phyloP scores from a whole-genome alignment of 2,329 filamentous ascomycete species.

The Paraphaeosphaeria sporulosa region DNA sequence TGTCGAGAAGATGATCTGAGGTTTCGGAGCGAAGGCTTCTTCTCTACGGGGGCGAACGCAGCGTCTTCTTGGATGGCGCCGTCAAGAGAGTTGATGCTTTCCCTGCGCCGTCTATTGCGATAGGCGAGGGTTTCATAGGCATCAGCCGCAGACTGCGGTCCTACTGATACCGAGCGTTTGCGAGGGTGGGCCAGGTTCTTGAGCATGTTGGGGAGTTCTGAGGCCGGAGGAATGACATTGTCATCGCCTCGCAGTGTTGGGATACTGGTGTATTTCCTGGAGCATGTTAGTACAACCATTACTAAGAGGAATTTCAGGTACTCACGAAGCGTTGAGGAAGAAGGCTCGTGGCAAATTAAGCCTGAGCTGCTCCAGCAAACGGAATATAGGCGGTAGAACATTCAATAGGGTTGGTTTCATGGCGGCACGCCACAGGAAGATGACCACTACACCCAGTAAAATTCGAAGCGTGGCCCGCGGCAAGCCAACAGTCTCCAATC shows the following conservation, averaged over 20 bases:
- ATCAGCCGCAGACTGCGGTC: conserved; percentile 94
- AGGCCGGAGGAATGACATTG: conserved; percentile 89
- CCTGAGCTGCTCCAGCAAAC: conserved; percentile 80
- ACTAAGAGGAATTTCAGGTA: conserved; percentile 5
- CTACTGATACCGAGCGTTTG: conserved; percentile 84
- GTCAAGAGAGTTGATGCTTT: conserved; percentile 61
- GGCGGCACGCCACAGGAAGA: conserved; percentile 88
- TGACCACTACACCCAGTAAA: conserved; percentile 78
- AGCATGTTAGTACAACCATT: not conserved
- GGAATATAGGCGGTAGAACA: conserved; percentile 83
- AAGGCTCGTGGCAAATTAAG: conserved; percentile 85
- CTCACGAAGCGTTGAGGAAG: conserved; percentile 83
- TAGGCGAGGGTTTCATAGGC: conserved; percentile 96
- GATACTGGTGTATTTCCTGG: conserved; percentile 80
- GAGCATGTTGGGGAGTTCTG: conserved; percentile 82
- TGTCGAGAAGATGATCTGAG: conserved; percentile 40
- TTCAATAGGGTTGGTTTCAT: conserved; percentile 86
- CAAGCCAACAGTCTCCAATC: conserved; percentile 72
- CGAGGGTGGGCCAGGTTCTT: conserved; percentile 82
- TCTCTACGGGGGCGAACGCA: conserved; percentile 27
- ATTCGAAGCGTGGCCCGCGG: conserved; percentile 71
- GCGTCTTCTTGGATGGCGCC: conserved; percentile 39
- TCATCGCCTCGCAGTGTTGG: conserved; percentile 77
- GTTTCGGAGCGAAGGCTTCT: conserved; percentile 19
- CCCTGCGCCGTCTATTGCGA: conserved; percentile 73